Percentiles rank a stretch among this genome's conserved stretches.
Conservation (phyloP, 2,329 filamentous ascomycete genomes). For the Juglanconis juglandina region DNA sequence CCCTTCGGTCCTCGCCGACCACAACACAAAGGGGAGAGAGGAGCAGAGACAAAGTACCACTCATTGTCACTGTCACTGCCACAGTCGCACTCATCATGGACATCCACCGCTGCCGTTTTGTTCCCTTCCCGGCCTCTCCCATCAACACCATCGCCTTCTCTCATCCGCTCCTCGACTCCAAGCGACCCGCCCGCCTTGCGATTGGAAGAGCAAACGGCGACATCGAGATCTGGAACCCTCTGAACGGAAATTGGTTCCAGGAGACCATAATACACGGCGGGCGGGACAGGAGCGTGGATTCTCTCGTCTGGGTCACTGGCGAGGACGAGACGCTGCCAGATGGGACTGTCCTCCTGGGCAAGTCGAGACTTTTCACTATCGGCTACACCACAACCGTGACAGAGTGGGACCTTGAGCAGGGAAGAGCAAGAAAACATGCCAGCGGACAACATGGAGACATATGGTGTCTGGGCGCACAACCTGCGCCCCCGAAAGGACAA, state of each 20-base stretch:
- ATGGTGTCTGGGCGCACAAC: conserved; percentile 92
- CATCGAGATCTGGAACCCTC: conserved; percentile 96
- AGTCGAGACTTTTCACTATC: conserved; percentile 88
- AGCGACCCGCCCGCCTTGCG: conserved; percentile 64
- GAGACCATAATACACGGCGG: conserved; percentile 83
- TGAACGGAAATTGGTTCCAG: conserved; percentile 79
- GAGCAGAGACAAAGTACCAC: conserved; percentile 9
- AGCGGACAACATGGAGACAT: conserved; percentile 94
- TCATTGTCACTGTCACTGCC: background rate
- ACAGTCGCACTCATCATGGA: conserved; percentile 60
- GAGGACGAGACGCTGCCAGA: conserved; percentile 66
- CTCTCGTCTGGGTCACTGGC: conserved; percentile 86
- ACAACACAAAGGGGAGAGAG: conserved; percentile 2
- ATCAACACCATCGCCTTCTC: conserved; percentile 97
- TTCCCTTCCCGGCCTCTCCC: conserved; percentile 83
- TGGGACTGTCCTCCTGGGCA: conserved; percentile 63
- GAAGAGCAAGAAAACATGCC: conserved; percentile 73
- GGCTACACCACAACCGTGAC: conserved; percentile 89
- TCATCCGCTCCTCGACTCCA: conserved; percentile 55
- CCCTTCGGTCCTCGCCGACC: conserved; percentile 6
- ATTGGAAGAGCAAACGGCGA: conserved; percentile 91
- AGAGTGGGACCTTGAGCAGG: conserved; percentile 87
- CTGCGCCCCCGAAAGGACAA: conserved; percentile 42
- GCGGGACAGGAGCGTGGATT: conserved; percentile 82
- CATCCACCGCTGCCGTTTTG: conserved; percentile 94